Conservation (phyloP, 2,329 filamentous ascomycete species). For the Cytospora leucostoma region DNA sequence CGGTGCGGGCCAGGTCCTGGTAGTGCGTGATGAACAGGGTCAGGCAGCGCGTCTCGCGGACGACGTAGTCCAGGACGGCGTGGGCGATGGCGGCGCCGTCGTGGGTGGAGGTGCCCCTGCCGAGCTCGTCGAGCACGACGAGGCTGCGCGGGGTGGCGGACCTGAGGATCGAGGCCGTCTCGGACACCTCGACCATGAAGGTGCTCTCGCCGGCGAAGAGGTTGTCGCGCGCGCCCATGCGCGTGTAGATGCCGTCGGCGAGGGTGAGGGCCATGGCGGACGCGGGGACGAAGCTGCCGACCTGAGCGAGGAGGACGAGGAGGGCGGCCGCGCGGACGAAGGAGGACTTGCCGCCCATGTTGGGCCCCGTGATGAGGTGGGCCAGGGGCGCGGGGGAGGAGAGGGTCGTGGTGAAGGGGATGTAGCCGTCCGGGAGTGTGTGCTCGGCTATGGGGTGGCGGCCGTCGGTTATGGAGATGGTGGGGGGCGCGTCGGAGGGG, state of each 20-base stretch:
- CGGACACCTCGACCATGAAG: constrained; percentile 96
- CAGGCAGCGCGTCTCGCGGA: constrained; percentile 71
- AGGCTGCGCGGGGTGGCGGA: constrained; percentile 81
- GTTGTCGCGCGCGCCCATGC: constrained; percentile 95
- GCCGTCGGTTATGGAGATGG: constrained; percentile 71
- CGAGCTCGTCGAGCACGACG: constrained; percentile 92
- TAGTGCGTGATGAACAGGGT: constrained; percentile 99
- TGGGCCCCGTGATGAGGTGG: constrained; percentile 90
- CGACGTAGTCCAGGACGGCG: constrained; percentile 83
- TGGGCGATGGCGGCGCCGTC: constrained; percentile 96
- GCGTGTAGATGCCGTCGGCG: constrained; percentile 88
- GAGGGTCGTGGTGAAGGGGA: constrained; percentile 82
- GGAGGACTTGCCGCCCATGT: constrained; percentile 99
- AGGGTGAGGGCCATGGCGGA: constrained; percentile 73
- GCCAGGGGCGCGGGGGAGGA: constrained; percentile 67
- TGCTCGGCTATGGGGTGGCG: constrained; percentile 97
- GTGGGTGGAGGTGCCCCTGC: constrained; percentile 89
- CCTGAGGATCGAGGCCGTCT: constrained; percentile 89
- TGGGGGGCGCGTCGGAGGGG: constrained; percentile 61
- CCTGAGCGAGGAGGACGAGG: constrained; percentile 89
- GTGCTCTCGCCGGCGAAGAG: constrained; percentile 93
- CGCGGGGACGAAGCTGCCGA: constrained; percentile 92
- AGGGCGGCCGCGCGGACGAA: constrained; percentile 93
- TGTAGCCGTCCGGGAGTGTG: constrained; percentile 80
- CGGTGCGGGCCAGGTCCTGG: constrained; percentile 75